phyloP scores from a whole-genome alignment of 192 early-diverging fungal species.

The Entomortierella beljakovae region DNA sequence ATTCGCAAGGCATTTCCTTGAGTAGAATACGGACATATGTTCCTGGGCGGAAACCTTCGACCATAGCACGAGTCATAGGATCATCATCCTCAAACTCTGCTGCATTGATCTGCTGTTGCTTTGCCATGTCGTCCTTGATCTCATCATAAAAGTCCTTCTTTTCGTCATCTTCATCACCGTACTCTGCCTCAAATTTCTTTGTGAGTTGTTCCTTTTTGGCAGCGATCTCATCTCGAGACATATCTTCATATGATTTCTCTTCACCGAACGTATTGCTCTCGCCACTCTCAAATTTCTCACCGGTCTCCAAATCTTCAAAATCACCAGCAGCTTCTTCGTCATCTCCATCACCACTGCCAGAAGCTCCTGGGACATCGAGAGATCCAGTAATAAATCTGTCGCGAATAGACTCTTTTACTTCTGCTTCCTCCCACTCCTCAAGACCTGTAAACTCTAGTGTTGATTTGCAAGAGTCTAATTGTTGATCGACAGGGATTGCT shows the following conservation, averaged over 20 bases:
- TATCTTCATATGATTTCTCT: constrained; percentile 65
- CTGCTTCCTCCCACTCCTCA: constrained; percentile 76
- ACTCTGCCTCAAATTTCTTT: constrained; percentile 94
- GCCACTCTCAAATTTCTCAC: constrained; percentile 61
- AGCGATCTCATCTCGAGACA: constrained; percentile 74
- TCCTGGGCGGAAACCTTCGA: constrained; percentile 95
- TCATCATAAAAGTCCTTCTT: constrained; percentile 88
- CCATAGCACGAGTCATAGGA: constrained; percentile 73
- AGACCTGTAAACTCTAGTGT: constrained; percentile 67
- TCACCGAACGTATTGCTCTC: constrained; percentile 23
- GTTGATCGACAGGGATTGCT: constrained; percentile 28
- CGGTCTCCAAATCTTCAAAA: constrained; percentile 83
- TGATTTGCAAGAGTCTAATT: constrained; percentile 80
- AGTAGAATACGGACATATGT: constrained; percentile 94
- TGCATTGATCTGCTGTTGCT: constrained; percentile 85
- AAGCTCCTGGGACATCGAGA: constrained; percentile 53
- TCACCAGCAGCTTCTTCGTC: constrained; percentile 78
- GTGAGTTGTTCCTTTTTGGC: constrained; percentile 91
- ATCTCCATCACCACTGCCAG: constrained; percentile 58
- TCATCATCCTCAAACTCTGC: constrained; percentile 91
- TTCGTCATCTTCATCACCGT: constrained; percentile 79
- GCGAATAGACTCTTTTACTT: constrained; percentile 74
- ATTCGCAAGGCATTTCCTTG: constrained; percentile 93
- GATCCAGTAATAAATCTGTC: constrained; percentile 84
- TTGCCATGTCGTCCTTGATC: constrained; percentile 88